These are phyloP conservation scores for Penicillium dipodomyicola DNA, from an alignment of 495 filamentous ascomycete species.

Conservation along the genomic window DNA sequence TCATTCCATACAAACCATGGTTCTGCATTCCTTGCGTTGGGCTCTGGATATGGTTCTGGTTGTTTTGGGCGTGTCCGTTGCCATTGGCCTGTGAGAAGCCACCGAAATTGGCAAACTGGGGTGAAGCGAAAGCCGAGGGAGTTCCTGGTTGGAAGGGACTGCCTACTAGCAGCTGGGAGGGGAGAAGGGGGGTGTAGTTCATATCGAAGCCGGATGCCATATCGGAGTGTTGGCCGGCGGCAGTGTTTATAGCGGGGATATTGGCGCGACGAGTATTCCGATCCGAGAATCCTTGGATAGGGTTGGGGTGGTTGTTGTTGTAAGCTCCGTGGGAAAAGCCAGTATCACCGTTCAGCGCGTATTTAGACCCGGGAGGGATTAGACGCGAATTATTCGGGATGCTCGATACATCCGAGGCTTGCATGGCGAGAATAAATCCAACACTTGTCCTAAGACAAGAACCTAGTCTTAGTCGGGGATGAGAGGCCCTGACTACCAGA, in stretches of 20 bases:
- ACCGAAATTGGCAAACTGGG: slow-evolving; percentile 83
- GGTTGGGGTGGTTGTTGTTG: slow-evolving; percentile 65
- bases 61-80: slow-evolving; percentile 56
- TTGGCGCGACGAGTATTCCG: slow-evolving; percentile 79
- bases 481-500: slow-evolving; percentile 8
- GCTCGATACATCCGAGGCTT: slow-evolving; percentile 66
- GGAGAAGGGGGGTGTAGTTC: slow-evolving; percentile 95
- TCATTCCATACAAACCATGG: slow-evolving; percentile 71
- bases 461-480: slow-evolving; percentile 9
- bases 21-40: slow-evolving; percentile 63
- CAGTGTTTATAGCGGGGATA: slow-evolving; percentile 91
- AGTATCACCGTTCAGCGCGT: slow-evolving; percentile 64
- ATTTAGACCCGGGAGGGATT: slow-evolving; percentile 60
- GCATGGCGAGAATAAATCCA: slow-evolving; percentile 64
- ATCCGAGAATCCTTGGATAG: slow-evolving; percentile 70
- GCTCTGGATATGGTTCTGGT: slow-evolving; percentile 55
- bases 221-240: slow-evolving; percentile 60
- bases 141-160: slow-evolving; percentile 96
- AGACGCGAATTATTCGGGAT: slow-evolving; percentile 52
- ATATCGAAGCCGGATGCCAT: slow-evolving; percentile 91
- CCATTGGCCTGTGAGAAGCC: slow-evolving; percentile 69
- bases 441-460: slow-evolving; percentile 11
- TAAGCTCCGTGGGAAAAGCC: slow-evolving; percentile 92
- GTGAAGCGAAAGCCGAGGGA: slow-evolving; percentile 81
- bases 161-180: slow-evolving; percentile 89